Conservation (phyloP, 352 stramenopile species). For the Phytophthora macrochlamydospora region DNA sequence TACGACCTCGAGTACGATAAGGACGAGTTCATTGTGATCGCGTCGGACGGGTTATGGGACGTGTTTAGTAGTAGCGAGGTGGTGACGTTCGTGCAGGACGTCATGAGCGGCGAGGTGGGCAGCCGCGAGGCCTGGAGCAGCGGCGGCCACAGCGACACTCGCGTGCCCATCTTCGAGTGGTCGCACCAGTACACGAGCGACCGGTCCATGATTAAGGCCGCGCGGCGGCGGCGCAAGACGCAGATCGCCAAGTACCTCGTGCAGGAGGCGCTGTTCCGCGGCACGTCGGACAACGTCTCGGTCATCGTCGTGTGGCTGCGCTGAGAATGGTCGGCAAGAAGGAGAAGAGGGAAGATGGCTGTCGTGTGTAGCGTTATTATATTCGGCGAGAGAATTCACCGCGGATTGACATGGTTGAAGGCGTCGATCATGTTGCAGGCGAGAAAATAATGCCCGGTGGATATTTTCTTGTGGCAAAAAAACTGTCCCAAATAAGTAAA, state of each 20-base stretch:
- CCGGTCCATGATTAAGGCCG: slow-evolving; percentile 90
- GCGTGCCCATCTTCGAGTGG: slow-evolving; percentile 90
- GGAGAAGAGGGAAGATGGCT: slow-evolving; percentile 18
- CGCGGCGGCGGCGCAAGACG: slow-evolving; percentile 82
- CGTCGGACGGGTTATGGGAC: slow-evolving; percentile 94
- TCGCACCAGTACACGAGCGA: slow-evolving; percentile 91
- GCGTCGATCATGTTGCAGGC: no score
- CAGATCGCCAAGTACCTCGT: slow-evolving; percentile 94
- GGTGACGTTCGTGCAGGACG: slow-evolving; percentile 91
- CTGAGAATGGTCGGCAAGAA: slow-evolving; percentile 21
- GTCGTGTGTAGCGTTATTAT: slow-evolving; percentile 22
- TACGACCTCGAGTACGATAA: slow-evolving; percentile 79
- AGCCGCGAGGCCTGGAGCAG: slow-evolving; percentile 83
- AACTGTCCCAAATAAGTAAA: slow-evolving; percentile 3
- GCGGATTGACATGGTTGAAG: background rate
- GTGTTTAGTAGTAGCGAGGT: slow-evolving; percentile 93
- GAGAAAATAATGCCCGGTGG: background rate
- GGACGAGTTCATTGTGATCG: slow-evolving; percentile 94
- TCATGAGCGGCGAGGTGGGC: slow-evolving; percentile 85
- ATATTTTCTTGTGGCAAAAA: background rate
- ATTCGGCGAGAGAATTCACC: background rate
- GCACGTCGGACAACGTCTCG: slow-evolving; percentile 92
- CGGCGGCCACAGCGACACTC: slow-evolving; percentile 79
- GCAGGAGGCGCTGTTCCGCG: slow-evolving; percentile 89
- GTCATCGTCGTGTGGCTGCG: slow-evolving; percentile 92